Evolutionary conservation across 176 grass and related monocot genomes (phyloP).

Genomic region (Pharus latifolius): DNA sequence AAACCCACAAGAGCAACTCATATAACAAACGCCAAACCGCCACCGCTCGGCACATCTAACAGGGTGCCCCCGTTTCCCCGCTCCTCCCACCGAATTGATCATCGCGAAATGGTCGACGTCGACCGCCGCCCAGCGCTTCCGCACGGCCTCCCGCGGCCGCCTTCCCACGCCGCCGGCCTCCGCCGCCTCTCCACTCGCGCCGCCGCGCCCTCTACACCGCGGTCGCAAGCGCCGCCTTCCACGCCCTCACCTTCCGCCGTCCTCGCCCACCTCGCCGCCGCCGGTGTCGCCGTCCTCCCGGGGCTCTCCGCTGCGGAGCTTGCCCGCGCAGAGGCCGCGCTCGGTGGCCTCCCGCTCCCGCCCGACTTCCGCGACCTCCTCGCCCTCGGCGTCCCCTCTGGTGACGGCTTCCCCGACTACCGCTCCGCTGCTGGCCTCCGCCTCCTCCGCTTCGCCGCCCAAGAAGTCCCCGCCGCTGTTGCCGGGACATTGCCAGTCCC

Average conservation of each 20-base stretch:
- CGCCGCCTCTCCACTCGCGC: constrained; percentile 67
- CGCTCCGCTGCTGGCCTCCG: constrained; percentile 23
- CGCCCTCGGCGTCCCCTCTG: constrained; percentile 42
- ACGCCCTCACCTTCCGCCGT: constrained; percentile 26
- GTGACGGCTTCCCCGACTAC: constrained; percentile 52
- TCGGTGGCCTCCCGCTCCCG: constrained; percentile 45
- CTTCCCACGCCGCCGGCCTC: constrained; percentile 37
- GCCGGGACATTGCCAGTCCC: constrained; percentile 15
- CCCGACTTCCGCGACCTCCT: constrained; percentile 60
- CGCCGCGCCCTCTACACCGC: constrained; percentile 28
- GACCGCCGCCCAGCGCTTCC: constrained; percentile 14
- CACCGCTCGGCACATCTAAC: too few relatives aligned
- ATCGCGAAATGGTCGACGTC: constrained; percentile 49
- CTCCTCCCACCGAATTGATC: neutral
- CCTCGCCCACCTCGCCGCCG: constrained; percentile 41
- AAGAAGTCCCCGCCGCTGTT: constrained; percentile 25
- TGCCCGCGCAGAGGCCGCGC: constrained; percentile 38
- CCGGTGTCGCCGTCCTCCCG: constrained; percentile 29
- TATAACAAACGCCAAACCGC: neutral
- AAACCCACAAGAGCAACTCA: too few relatives aligned
- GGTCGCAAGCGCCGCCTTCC: neutral
- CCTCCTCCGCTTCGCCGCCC: constrained; percentile 33
- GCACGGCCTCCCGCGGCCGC: constrained; percentile 29
- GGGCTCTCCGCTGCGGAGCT: constrained; percentile 57
- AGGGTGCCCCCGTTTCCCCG: too few relatives aligned